phyloP scores from a whole-genome alignment of 768 basidiomycete species.

The Russula foetens region DNA sequence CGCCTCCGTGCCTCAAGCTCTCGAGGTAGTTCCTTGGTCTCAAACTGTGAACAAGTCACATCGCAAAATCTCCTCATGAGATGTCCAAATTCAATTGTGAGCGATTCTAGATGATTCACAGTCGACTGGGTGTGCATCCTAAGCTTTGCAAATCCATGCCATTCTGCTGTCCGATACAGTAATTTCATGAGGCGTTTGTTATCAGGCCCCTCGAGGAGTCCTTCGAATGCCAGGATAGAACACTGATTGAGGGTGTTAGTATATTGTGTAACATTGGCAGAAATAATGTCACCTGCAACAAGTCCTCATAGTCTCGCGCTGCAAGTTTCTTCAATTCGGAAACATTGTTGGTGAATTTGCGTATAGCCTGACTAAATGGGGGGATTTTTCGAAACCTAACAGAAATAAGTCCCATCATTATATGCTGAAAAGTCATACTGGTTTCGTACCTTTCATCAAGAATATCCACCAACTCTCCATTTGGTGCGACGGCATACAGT shows the following conservation, averaged over 20 bases:
- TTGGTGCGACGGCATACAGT: background rate
- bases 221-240: background rate
- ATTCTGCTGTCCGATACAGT: no score
- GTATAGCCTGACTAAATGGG: background rate
- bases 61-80: background rate
- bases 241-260: no score
- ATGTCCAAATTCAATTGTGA: background rate
- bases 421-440: background rate
- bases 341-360: background rate
- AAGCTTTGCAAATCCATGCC: background rate
- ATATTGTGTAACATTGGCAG: no score
- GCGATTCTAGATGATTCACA: background rate
- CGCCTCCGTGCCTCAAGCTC: no score
- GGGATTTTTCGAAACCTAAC: background rate
- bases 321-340: background rate
- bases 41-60: no score
- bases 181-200: conserved; percentile 35
- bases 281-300: background rate
- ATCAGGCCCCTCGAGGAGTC: conserved; percentile 26
- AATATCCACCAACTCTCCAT: no score
- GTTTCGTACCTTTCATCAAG: background rate
- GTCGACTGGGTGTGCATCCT: background rate
- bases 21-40: no score
- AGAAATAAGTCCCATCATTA: background rate
- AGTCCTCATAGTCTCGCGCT: background rate